Evolutionary conservation across 805 yeast genomes (phyloP), one percentile per base, ranked within the genome.

Genomic region (Hyphopichia homilentoma): DNA sequence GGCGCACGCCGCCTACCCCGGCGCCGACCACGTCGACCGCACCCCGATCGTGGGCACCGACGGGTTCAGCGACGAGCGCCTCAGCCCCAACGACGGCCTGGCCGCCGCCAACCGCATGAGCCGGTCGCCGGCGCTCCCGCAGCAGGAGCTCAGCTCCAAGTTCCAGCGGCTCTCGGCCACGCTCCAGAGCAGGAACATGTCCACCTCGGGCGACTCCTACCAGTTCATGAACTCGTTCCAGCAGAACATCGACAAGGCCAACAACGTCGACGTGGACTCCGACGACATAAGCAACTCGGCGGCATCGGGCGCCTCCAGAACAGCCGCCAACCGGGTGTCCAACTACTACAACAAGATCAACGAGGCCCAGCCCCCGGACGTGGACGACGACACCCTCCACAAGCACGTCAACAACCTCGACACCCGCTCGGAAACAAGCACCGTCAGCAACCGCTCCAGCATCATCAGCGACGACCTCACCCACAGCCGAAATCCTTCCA

Each of bases 161-260:
- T 67, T 67, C 36, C 58, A 59, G 30, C 29, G 72, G 13, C 49
- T 67, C 13, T 59, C 68, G 1, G 38, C 52, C 29, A 63, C 71
- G 1, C 42, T 67, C 16, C 65, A 58, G 33, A 55, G 55, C 11
- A 43, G 57, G 3, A 44, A 47, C 21, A 37, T 37, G 32, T 33
- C 33, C 8, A 53, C 65, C 1, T 58, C 72, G 4, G 57, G 57
- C n/a, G 70, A 65, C 35, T 65, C 71, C 2, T 49, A 60, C 33
- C 48, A 54, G 25, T 67, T 67, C 38, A 59, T 64, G 52, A 52
- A 44, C 29, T 44, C 54, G 11, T 66, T 67, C 41, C 66, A 59
- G 36, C 61, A 61, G 38, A 66, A 67, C 36, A 61, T 61, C 12
- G 53, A 58, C 25, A 44, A 48, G 30, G 57, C 47, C 15, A 52